phyloP scores from a whole-genome alignment of 164 flowering plant genomes.

The Tetracentron sinense region DNA sequence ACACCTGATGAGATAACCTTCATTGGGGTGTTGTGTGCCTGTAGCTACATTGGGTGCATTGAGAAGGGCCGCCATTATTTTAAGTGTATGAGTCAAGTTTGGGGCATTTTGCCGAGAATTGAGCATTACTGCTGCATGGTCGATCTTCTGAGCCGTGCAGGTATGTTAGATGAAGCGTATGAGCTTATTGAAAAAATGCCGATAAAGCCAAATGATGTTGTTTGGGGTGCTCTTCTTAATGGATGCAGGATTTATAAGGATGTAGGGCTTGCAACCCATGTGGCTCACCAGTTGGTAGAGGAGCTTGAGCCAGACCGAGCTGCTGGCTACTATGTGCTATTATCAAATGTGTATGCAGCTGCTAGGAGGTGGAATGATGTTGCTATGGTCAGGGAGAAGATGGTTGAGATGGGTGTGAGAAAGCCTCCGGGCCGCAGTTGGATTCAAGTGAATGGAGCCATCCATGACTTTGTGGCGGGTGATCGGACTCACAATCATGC shows the following conservation, averaged over 20 bases:
- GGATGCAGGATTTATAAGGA: conserved; percentile 47
- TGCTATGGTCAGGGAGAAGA: conserved; percentile 27
- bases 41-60: too few species aligned
- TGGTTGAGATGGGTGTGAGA: conserved; percentile 34
- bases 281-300: conserved; percentile 23
- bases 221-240: conserved; percentile 57
- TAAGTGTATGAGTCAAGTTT: too few species aligned
- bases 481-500: conserved; percentile 31
- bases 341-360: conserved; percentile 48
- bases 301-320: conserved; percentile 44
- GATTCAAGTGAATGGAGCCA: conserved; percentile 37
- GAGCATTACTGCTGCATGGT: too few species aligned
- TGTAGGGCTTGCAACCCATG: conserved; percentile 24
- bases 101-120: too few species aligned
- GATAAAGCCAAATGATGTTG: conserved; percentile 39
- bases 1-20: too few species aligned
- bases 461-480: conserved; percentile 40
- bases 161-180: conserved; percentile 42
- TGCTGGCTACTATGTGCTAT: conserved; percentile 45
- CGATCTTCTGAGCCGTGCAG: too few species aligned
- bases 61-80: conserved; percentile 37
- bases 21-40: too few species aligned
- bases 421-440: conserved; percentile 54
- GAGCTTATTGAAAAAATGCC: conserved; percentile 44
- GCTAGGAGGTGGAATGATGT: conserved; percentile 47